Evolutionary conservation across 192 early-diverging fungal species (phyloP), one percentile per base, ranked within the genome.

Genomic region (Linnemannia hyalina): DNA sequence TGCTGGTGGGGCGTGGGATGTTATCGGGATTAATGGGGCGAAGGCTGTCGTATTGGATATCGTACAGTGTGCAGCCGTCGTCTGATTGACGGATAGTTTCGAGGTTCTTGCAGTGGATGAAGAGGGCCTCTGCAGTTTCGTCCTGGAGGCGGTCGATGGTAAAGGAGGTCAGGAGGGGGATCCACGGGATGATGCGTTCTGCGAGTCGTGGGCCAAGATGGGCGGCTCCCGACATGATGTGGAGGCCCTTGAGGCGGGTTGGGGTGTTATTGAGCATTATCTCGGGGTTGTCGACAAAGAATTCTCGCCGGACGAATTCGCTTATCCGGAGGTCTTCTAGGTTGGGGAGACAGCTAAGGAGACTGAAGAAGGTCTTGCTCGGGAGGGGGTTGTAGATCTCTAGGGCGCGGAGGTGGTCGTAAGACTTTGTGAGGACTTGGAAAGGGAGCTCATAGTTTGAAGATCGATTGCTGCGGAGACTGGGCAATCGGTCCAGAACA

Each of bases 261-360:
- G 60, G 60, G n/a, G 60, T 65, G 13, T 32, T 29, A 29, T 65
- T 32, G 9, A 65, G 60, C 7, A 29, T n/a, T 65, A 13, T 15
- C 4, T 29, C 29, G 11, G 60, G 60, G 29, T 35, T 32, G 2
- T 65, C 11, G 60, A 29, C 11, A 29, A 65, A 65, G 11, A 4
- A 10, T 65, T 65, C 60, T 65, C 60, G 60, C 10, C 60, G 60
- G 29, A 65, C 60, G 26, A 65, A 65, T 65, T 65, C 60, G 29
- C 60, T 65, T 26, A 65, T 32, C 60, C 11, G n/a, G 60, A 65
- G 11, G 60, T 65, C 29, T 29, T 65, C 60, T 11, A 65, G 15
- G 13, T 35, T 65, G 1, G 29, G 26, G 7, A 65, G 29, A 4
- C 29, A 26, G 26, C 29, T 11, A 4, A 65, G 29, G 29, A 65